Evolutionary conservation across 176 grass and related monocot species (phyloP).

Genomic region (Pontederia paniculata): DNA sequence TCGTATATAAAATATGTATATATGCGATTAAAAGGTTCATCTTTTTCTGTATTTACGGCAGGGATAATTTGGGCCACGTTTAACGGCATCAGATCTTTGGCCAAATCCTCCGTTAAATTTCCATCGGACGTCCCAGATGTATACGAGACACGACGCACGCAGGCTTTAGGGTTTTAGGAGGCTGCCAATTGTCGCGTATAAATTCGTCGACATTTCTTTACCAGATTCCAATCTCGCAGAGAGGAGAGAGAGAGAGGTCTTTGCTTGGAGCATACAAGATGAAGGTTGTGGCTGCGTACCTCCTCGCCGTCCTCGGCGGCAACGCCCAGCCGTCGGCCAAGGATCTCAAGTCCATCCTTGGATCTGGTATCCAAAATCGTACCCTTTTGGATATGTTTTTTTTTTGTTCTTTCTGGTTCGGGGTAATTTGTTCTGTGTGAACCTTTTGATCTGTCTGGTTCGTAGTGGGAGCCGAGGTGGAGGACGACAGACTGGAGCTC

Average conservation of each 20-base stretch:
- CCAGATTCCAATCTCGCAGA: too few relatives aligned
- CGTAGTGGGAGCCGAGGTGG: slow-evolving; percentile 4
- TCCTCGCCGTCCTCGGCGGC: slow-evolving; percentile 1
- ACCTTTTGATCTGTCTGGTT: neutral
- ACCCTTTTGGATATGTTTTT: neutral
- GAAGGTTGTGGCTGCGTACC: slow-evolving; percentile 3
- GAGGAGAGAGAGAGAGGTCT: neutral
- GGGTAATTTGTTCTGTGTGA: too few relatives aligned
- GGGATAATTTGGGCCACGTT: too few relatives aligned
- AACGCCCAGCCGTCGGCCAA: neutral
- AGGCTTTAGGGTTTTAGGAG: neutral
- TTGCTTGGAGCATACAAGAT: neutral
- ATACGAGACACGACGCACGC: neutral
- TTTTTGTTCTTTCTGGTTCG: neutral
- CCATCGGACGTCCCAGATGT: too few relatives aligned
- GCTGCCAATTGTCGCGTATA: neutral
- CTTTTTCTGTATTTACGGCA: too few relatives aligned
- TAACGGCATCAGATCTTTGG: too few relatives aligned
- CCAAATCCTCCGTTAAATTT: too few relatives aligned
- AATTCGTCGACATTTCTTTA: neutral
- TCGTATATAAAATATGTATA: too few relatives aligned
- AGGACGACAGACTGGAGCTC: neutral
- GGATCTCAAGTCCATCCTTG: slow-evolving; percentile 1
- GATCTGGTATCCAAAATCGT: neutral
- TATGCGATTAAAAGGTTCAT: too few relatives aligned